phyloP scores from a whole-genome alignment of 1,284 basidiomycete species.

The Leccinum fuscescens region DNA sequence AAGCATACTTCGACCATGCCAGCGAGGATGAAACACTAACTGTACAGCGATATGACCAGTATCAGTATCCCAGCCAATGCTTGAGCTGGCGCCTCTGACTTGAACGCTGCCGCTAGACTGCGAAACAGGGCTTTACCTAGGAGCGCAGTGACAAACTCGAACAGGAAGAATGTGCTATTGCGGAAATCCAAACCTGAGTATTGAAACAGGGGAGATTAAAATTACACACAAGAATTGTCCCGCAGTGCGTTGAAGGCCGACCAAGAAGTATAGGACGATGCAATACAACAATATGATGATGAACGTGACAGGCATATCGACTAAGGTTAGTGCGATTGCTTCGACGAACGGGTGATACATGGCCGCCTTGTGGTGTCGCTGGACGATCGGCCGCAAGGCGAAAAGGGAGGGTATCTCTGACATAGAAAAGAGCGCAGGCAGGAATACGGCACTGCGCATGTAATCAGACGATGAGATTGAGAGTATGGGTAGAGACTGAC shows the following conservation, averaged over 20 bases:
- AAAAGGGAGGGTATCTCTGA: constrained; percentile 48
- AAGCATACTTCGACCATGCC: not conserved
- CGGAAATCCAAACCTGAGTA: constrained; percentile 1
- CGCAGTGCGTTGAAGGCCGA: constrained; percentile 44
- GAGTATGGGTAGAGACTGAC: constrained; percentile 36
- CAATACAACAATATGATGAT: constrained; percentile 42
- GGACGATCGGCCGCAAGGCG: constrained; percentile 57
- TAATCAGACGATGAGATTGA: not conserved
- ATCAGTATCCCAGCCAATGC: constrained; percentile 57
- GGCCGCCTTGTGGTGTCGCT: constrained; percentile 49
- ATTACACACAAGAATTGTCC: constrained; percentile 45
- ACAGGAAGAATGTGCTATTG: constrained; percentile 50
- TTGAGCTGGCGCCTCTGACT: constrained; percentile 54
- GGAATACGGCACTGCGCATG: constrained; percentile 29
- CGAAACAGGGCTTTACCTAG: constrained; percentile 66
- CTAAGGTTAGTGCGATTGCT: constrained; percentile 57
- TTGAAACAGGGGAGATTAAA: not conserved
- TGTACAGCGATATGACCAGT: constrained; percentile 47
- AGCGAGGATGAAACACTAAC: constrained; percentile 23
- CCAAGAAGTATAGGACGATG: constrained; percentile 58
- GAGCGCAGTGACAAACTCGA: constrained; percentile 50
- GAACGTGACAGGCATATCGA: constrained; percentile 58
- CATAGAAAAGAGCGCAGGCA: constrained; percentile 31
- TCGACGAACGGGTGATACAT: constrained; percentile 57
- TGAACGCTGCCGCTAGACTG: constrained; percentile 52